Evolutionary conservation across 129 eudicot species (phyloP).

Genomic region (Chrysanthemum makinoi): DNA sequence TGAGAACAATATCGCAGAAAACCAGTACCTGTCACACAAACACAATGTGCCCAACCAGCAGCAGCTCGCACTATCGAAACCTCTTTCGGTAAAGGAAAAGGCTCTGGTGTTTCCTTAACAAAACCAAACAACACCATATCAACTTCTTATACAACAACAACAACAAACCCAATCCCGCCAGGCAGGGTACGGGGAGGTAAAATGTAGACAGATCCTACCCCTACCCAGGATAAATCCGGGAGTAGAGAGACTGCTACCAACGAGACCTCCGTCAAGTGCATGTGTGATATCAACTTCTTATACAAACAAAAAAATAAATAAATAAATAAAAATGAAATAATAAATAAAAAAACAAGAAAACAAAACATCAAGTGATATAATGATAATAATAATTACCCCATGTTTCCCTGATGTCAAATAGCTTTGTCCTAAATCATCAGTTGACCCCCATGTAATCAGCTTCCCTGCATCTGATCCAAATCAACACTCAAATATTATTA

Average conservation of each 20-base stretch:
- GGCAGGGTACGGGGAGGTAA: too few relatives aligned
- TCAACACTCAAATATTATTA: too few relatives aligned
- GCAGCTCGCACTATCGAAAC: conserved; percentile 73
- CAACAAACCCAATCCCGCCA: not conserved
- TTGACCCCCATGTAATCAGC: conserved; percentile 98
- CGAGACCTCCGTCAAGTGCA: too few relatives aligned
- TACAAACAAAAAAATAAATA: too few relatives aligned
- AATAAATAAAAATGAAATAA: too few relatives aligned
- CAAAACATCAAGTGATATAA: conserved; percentile 22
- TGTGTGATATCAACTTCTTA: too few relatives aligned
- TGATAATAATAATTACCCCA: conserved; percentile 54
- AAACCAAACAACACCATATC: conserved; percentile 29
- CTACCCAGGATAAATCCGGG: too few relatives aligned
- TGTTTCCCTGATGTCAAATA: conserved; percentile 96
- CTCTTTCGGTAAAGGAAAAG: conserved; percentile 89
- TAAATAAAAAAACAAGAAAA: too few relatives aligned
- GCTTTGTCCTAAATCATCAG: conserved; percentile 98
- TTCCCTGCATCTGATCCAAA: conserved; percentile 67
- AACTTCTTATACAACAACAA: conserved; percentile 11
- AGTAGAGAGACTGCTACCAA: too few relatives aligned
- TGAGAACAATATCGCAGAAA: not conserved
- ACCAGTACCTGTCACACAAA: conserved; percentile 66
- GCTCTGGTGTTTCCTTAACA: conserved; percentile 95
- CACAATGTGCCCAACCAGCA: conserved; percentile 99
- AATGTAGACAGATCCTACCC: too few relatives aligned